Evolutionary conservation across 495 filamentous ascomycete species (phyloP).

Genomic region (Xylaria telfairii): DNA sequence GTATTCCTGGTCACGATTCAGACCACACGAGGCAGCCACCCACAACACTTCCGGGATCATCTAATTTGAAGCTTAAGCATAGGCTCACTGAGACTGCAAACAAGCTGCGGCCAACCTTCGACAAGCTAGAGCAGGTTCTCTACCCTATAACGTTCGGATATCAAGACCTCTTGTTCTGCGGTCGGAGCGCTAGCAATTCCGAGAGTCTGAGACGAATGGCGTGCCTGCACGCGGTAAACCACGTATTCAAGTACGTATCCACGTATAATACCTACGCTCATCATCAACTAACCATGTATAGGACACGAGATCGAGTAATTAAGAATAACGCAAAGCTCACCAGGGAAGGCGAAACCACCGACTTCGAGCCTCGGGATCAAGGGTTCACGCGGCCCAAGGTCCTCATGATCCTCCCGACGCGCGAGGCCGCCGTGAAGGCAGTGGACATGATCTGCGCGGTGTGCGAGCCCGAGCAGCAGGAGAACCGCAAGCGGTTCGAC

Average conservation of each 20-base stretch:
- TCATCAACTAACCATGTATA: conserved; percentile 34
- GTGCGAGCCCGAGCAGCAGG: conserved; percentile 85
- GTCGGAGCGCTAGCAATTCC: conserved; percentile 69
- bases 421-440: conserved; percentile 78
- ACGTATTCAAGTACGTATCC: conserved; percentile 73
- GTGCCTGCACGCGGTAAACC: conserved; percentile 87
- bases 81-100: conserved; percentile 44
- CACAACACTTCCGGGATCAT: conserved; percentile 41
- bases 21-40: conserved; percentile 31
- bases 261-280: not conserved
- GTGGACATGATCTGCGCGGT: conserved; percentile 75
- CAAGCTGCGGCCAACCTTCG: conserved; percentile 49
- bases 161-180: conserved; percentile 78
- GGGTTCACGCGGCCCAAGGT: conserved; percentile 96
- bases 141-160: conserved; percentile 75
- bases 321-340: conserved; percentile 85
- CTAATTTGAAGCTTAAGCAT: conserved; percentile 68
- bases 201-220: conserved; percentile 70
- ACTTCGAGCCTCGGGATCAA: conserved; percentile 86
- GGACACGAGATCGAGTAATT: conserved; percentile 85
- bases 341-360: conserved; percentile 58
- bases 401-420: conserved; percentile 84
- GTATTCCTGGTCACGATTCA: conserved; percentile 40
- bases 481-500: conserved; percentile 91
- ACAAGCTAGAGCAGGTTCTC: conserved; percentile 57